Percentiles rank a stretch among this genome's conserved stretches.
Evolutionary conservation across 768 basidiomycete species (phyloP).

Genomic region (Hysterangium stoloniferum): DNA sequence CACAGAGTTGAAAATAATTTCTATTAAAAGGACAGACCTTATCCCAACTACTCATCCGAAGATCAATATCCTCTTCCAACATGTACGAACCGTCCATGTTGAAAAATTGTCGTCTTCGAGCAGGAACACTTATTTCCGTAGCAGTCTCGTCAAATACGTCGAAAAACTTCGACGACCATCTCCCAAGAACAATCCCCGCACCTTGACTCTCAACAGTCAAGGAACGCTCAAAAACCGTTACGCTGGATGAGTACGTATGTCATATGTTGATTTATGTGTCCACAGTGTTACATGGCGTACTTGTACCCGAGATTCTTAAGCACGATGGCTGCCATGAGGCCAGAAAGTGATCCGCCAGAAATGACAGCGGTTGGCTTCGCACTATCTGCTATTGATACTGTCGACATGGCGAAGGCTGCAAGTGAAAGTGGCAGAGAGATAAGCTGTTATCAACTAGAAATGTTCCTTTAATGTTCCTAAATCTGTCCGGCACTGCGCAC

Average conservation of each 20-base stretch:
- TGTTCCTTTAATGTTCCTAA: no score
- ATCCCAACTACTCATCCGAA: slow-evolving; percentile 10
- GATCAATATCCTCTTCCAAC: not conserved
- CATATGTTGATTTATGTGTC: not conserved
- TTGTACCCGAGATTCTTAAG: slow-evolving; percentile 4
- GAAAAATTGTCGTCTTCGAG: slow-evolving; percentile 6
- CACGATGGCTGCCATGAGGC: slow-evolving; percentile 4
- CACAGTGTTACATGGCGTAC: not conserved
- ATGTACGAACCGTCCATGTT: slow-evolving; percentile 7
- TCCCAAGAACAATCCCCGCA: slow-evolving; percentile 9
- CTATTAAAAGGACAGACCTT: slow-evolving; percentile 1
- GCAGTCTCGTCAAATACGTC: slow-evolving; percentile 7
- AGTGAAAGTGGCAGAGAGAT: no score
- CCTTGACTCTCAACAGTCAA: slow-evolving; percentile 9
- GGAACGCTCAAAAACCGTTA: slow-evolving; percentile 9
- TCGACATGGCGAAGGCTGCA: no score
- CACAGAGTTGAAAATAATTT: not conserved
- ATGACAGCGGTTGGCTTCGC: slow-evolving; percentile 2
- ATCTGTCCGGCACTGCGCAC: no score
- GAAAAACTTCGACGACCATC: slow-evolving; percentile 7
- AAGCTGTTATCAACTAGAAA: no score
- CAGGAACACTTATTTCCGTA: slow-evolving; percentile 5
- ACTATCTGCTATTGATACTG: no score
- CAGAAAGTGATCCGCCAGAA: slow-evolving; percentile 9
- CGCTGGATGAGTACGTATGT: not conserved